Evolutionary conservation across 495 filamentous ascomycete genomes (phyloP).

Genomic region (Melanomma pulvis-pyrius): DNA sequence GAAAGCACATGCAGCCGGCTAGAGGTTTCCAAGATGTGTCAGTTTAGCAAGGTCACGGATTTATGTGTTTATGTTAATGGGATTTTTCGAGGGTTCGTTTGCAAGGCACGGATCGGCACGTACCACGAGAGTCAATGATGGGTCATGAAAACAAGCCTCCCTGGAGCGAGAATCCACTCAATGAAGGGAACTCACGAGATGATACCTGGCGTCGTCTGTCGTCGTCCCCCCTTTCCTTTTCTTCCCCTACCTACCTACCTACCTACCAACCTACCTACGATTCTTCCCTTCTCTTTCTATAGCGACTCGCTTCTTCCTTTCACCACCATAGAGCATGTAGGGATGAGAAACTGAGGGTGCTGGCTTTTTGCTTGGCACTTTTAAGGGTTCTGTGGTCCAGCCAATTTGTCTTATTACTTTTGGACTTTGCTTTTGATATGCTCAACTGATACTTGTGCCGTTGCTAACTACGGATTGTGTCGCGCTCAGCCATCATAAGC

Average conservation of each 20-base stretch:
- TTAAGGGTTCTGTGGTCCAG: conserved; percentile 53
- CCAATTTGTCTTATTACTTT: not conserved
- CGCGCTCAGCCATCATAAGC: too few relatives aligned
- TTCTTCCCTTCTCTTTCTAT: not conserved
- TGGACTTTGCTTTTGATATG: not conserved
- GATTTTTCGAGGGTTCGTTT: not conserved
- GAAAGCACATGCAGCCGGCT: not conserved
- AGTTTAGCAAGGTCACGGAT: conserved; percentile 1
- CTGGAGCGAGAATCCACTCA: conserved; percentile 11
- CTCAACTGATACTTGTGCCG: not conserved
- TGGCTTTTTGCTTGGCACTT: conserved; percentile 56
- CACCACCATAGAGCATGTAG: not conserved
- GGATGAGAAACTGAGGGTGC: conserved; percentile 68
- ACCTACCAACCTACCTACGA: not conserved
- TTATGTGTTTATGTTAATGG: conserved; percentile 5
- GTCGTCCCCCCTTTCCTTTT: conserved; percentile 18
- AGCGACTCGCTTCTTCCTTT: not conserved
- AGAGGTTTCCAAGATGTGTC: not conserved
- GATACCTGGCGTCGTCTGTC: conserved; percentile 31
- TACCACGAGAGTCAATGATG: conserved; percentile 23
- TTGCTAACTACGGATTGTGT: not conserved
- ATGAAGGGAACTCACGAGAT: conserved; percentile 32
- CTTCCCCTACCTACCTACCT: not conserved
- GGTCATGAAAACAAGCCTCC: not conserved
- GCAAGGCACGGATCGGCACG: conserved; percentile 9